Evolutionary conservation across 768 basidiomycete species (phyloP).

Genomic region (Chalciporus pseudorubinellus): DNA sequence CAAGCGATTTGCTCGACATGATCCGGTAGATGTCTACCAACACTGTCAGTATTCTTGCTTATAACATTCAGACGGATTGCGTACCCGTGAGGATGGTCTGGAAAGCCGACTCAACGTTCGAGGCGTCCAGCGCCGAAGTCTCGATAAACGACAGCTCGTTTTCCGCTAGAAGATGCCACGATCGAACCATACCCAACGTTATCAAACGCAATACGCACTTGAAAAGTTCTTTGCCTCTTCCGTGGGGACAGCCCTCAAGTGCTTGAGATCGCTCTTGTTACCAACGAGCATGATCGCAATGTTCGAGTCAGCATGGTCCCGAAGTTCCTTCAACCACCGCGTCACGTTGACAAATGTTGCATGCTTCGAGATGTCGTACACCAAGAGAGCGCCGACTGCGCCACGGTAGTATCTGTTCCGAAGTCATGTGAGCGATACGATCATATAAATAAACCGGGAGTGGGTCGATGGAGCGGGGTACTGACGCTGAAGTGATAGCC

Average conservation of each 20-base stretch:
- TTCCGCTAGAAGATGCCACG: conserved; percentile 55
- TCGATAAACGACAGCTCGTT: conserved; percentile 94
- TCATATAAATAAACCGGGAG: too few relatives aligned
- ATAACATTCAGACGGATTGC: background rate
- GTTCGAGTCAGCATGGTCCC: conserved; percentile 91
- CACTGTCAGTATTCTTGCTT: conserved; percentile 1
- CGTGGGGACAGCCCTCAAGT: conserved; percentile 91
- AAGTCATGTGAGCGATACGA: background rate
- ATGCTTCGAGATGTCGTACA: conserved; percentile 94
- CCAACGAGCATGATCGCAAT: conserved; percentile 96
- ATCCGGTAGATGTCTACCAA: conserved; percentile 91
- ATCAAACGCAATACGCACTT: conserved; percentile 47
- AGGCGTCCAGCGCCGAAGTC: conserved; percentile 99
- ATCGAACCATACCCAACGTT: background rate
- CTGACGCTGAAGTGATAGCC: conserved; percentile 94
- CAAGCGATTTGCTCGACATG: conserved; percentile 93
- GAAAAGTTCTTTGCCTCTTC: conserved; percentile 95
- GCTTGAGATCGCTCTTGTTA: conserved; percentile 99
- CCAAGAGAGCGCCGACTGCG: conserved; percentile 87
- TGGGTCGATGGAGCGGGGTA: background rate
- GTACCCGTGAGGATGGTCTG: conserved; percentile 88
- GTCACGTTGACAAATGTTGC: conserved; percentile 92
- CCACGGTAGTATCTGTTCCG: conserved; percentile 88
- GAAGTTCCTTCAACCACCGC: conserved; percentile 95
- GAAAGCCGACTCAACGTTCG: conserved; percentile 97